Percentiles rank a stretch among this genome's conserved stretches.
Conservation (phyloP, 257 asterid genomes). For the Solanum etuberosum region DNA sequence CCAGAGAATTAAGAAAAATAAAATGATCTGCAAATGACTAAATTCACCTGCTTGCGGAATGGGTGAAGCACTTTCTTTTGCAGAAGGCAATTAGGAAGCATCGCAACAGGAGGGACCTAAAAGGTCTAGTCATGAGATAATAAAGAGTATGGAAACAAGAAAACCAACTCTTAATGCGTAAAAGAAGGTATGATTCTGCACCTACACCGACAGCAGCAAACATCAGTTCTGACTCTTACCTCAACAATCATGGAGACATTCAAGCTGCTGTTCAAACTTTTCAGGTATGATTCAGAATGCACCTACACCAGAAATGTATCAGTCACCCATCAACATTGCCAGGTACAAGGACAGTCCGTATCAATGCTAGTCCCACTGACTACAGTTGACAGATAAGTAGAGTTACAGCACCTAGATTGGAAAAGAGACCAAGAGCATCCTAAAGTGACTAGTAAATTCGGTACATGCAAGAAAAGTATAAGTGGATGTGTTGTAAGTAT, state of each 20-base stretch:
- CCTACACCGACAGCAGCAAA: conserved; percentile 25
- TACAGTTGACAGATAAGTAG: neutral
- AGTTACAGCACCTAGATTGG: neutral
- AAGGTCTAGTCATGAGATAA: conserved; percentile 5
- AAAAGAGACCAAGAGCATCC: neutral
- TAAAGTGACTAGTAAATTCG: neutral
- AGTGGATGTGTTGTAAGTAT: neutral
- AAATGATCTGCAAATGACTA: neutral
- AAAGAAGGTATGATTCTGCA: conserved; percentile 27
- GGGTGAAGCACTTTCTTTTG: conserved; percentile 69
- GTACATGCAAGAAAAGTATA: neutral
- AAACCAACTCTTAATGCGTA: neutral
- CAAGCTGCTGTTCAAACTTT: conserved; percentile 57
- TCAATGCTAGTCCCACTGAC: neutral
- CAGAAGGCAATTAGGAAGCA: conserved; percentile 72
- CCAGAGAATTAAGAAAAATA: neutral
- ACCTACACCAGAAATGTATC: conserved; percentile 34
- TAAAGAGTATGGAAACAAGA: neutral
- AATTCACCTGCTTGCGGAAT: conserved; percentile 76
- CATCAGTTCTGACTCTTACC: conserved; percentile 24
- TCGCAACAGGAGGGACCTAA: conserved; percentile 84
- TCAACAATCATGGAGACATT: conserved; percentile 70
- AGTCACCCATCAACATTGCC: neutral
- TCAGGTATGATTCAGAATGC: conserved; percentile 75
- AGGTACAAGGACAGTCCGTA: neutral